Evolutionary conservation across 805 yeast genomes (phyloP), one percentile per base, ranked within the genome.

Genomic region (Spathaspora boniae): DNA sequence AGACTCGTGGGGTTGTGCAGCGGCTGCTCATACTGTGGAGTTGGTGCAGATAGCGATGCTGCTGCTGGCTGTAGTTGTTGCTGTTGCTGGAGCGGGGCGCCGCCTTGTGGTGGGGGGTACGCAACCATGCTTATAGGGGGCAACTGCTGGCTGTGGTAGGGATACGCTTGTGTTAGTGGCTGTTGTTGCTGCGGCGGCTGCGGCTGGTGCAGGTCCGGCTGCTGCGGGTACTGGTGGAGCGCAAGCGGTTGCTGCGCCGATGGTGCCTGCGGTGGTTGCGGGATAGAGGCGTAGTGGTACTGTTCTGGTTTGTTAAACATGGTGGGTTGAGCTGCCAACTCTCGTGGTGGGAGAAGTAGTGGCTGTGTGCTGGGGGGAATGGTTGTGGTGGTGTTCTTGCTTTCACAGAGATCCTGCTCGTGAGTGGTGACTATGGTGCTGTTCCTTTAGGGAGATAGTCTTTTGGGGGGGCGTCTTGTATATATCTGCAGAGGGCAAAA

Each of bases 151-250:
- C 24, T 31, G 16, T 31, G 34, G 11, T 12, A 9, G 6, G 34
- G 35, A 12, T 22, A 15, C 8, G 34, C 16, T 26, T 14, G n/a
- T 8, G 32, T 25, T 16, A 22, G 34, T 11, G n/a, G 21, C n/a
- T 33, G 36, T 6, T 33, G 37, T 26, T 28, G 11, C 9, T 33
- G 37, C 8, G 12, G 36, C 14, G 25, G 36, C 21, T 33, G 35
- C 9, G 16, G 34, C 4, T 12, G 35, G 11, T n/a, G 26, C 15
- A 21, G 34, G 11, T 16, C 29, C 9, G 21, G 34, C 21, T 17
- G 34, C n/a, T 31, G 34, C 17, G 34, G 34, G n/a, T 27, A 27
- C 9, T 26, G 34, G 34, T n/a, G n/a, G n/a, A n/a, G n/a, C n/a
- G n/a, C n/a, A n/a, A n/a, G n/a, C n/a, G 9, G 30, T 22, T 22